These are phyloP conservation scores for Gossypium longicalyx DNA, from an alignment of 345 rosid genomes.

Conservation along the genomic window DNA sequence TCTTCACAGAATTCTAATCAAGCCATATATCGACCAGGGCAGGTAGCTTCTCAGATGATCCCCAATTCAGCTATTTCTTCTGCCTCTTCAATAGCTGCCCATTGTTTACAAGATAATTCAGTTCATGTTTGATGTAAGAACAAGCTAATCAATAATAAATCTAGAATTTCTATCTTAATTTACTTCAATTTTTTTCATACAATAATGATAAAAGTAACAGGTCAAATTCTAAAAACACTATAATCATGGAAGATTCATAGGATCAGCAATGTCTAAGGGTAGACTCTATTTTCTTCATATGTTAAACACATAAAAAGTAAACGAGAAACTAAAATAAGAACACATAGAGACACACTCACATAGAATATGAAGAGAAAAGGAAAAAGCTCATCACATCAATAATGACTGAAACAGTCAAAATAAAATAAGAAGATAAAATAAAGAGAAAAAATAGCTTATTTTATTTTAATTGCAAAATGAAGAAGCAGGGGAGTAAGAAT, in stretches of 20 bases:
- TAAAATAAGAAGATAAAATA: neutral
- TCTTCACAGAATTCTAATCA: slow-evolving; percentile 16
- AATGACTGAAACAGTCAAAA: neutral
- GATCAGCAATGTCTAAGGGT: slow-evolving; percentile 1
- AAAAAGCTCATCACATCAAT: neutral
- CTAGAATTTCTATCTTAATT: neutral
- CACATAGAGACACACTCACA: neutral
- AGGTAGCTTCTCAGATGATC: slow-evolving; percentile 19
- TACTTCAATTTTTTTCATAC: neutral
- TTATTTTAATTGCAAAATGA: neutral
- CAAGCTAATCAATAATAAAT: slow-evolving; percentile 2
- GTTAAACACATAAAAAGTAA: neutral
- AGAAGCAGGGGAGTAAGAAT: neutral
- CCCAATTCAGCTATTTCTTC: neutral
- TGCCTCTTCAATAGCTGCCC: slow-evolving; percentile 19
- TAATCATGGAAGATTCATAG: slow-evolving; percentile 6
- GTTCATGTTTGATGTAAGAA: neutral
- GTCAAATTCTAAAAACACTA: neutral
- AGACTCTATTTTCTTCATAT: neutral
- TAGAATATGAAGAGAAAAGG: neutral
- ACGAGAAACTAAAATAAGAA: neutral
- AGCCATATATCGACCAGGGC: slow-evolving; percentile 21
- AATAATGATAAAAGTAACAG: neutral
- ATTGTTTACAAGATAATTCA: neutral
- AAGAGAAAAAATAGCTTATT: neutral